Conservation (phyloP, 345 rosid species). For the Clarkia xantiana region DNA sequence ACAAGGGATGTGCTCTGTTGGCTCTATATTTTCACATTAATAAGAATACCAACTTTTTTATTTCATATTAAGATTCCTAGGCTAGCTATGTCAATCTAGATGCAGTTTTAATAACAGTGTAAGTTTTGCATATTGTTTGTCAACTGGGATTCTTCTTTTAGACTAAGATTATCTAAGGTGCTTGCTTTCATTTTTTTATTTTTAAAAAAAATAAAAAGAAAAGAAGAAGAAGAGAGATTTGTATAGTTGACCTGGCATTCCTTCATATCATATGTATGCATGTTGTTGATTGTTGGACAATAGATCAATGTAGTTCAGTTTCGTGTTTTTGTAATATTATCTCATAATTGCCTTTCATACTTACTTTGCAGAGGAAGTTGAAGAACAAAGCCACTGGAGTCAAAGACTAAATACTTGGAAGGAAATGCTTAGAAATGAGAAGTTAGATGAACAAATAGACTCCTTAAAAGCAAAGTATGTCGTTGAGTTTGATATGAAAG, state of each 20-base stretch:
- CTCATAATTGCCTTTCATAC: constrained; percentile 7
- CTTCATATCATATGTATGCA: too few species aligned
- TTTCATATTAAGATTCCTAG: too few species aligned
- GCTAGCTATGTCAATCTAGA: background rate
- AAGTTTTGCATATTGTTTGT: background rate
- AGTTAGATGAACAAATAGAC: constrained; percentile 46
- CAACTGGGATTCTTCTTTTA: background rate
- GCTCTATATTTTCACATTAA: too few species aligned
- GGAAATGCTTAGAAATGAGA: constrained; percentile 53
- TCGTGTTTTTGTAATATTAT: background rate
- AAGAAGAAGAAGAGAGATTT: too few species aligned
- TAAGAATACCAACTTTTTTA: too few species aligned
- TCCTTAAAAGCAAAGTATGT: constrained; percentile 54
- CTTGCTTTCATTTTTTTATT: too few species aligned
- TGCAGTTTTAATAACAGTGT: background rate
- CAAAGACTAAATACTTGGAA: constrained; percentile 66
- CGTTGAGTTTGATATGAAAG: constrained; percentile 97
- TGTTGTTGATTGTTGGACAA: background rate
- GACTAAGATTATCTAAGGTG: too few species aligned
- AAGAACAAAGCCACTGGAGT: constrained; percentile 44
- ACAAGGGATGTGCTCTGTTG: too few species aligned
- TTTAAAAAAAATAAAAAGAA: too few species aligned
- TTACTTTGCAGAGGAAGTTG: constrained; percentile 30
- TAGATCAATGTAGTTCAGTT: background rate
- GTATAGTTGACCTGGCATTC: too few species aligned